A percentile compares a stretch with the other conserved stretches of the same genome.
Evolutionary conservation across 2,329 filamentous ascomycete species (phyloP).

Genomic region (Drechslerella dactyloides): DNA sequence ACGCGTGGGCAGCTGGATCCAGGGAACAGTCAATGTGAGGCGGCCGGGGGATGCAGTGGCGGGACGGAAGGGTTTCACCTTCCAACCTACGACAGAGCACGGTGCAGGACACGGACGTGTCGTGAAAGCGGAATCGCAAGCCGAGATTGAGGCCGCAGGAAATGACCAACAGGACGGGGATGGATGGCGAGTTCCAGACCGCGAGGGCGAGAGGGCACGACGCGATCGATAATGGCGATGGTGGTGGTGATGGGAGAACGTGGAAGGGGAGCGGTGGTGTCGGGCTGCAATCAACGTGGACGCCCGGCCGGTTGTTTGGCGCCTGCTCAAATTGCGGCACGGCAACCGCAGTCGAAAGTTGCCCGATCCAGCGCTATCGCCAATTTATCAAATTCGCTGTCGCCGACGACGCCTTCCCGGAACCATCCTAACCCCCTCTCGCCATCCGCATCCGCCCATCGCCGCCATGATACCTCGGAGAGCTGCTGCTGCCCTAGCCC

Average conservation of each 20-base stretch:
- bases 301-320: slow-evolving; percentile 8
- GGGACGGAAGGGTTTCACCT: slow-evolving; percentile 17
- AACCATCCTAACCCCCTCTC: background rate
- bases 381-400: slow-evolving; percentile 17
- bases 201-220: too few species aligned
- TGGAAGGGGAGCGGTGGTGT: too few species aligned
- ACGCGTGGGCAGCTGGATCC: background rate
- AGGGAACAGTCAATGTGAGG: background rate
- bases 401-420: too few species aligned
- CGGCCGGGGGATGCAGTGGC: background rate
- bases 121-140: background rate
- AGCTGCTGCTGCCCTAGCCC: slow-evolving; percentile 23
- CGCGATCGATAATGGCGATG: too few species aligned
- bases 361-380: slow-evolving; percentile 5
- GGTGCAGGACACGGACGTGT: background rate
- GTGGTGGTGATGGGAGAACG: background rate
- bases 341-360: slow-evolving; percentile 21
- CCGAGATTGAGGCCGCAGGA: background rate
- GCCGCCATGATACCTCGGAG: slow-evolving; percentile 39
- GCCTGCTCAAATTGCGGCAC: slow-evolving; percentile 11
- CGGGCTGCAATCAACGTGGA: background rate
- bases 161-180: background rate
- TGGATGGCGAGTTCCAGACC: background rate
- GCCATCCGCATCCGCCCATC: background rate
- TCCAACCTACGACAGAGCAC: slow-evolving; percentile 2